phyloP scores from a whole-genome alignment of 208 protist species.

The Leptomonas seymouri region DNA sequence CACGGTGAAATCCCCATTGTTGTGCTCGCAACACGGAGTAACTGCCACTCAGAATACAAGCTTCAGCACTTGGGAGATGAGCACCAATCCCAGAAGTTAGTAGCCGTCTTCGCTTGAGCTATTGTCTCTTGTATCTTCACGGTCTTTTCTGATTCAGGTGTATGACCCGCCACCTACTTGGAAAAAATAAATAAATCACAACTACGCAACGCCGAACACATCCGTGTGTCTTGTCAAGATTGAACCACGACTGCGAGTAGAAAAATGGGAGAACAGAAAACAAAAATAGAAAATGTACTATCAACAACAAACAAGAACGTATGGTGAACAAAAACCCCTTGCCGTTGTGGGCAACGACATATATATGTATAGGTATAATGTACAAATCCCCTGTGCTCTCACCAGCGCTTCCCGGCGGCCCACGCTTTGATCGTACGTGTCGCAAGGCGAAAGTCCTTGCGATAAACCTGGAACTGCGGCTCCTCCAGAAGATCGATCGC shows the following conservation, averaged over 20 bases:
- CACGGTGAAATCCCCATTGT: too few relatives aligned
- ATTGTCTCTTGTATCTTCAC: neutral
- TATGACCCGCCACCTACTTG: neutral
- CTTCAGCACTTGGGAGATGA: too few relatives aligned
- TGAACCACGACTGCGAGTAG: too few relatives aligned
- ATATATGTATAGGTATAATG: too few relatives aligned
- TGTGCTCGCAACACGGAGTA: too few relatives aligned
- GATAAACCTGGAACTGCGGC: constrained; percentile 49
- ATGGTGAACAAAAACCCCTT: neutral
- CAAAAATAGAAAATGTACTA: neutral
- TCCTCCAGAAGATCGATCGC: constrained; percentile 50
- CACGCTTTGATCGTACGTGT: constrained; percentile 37
- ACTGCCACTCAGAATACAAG: too few relatives aligned
- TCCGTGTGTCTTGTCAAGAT: neutral
- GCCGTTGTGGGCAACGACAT: too few relatives aligned
- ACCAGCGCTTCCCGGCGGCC: constrained; percentile 16
- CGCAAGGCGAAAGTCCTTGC: constrained; percentile 25
- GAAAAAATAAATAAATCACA: too few relatives aligned
- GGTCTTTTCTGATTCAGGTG: neutral
- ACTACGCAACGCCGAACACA: neutral
- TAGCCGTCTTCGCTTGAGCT: too few relatives aligned
- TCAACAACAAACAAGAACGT: neutral
- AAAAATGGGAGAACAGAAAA: neutral
- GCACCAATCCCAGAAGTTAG: too few relatives aligned
- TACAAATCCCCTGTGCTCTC: too few relatives aligned